Evolutionary conservation across 352 stramenopile genomes (phyloP).

Genomic region (Phytophthora citricola): DNA sequence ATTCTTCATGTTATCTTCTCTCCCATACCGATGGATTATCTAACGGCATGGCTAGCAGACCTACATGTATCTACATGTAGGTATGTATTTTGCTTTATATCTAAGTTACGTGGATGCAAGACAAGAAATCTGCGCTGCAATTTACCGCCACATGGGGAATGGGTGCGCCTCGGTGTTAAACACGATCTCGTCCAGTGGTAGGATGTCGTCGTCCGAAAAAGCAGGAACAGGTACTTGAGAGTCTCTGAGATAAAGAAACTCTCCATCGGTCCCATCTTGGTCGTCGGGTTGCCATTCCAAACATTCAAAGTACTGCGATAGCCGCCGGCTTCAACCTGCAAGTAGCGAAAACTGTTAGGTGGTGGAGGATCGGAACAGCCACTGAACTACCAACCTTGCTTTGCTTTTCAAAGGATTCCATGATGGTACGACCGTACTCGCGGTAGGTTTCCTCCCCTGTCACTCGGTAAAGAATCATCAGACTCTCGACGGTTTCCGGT

Average conservation of each 20-base stretch:
- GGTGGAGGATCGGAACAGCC: neutral
- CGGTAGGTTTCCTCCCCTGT: slow-evolving; percentile 85
- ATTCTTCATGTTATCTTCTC: neutral
- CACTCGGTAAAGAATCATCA: slow-evolving; percentile 91
- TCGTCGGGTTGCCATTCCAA: slow-evolving; percentile 31
- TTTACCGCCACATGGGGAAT: slow-evolving; percentile 50
- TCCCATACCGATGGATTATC: neutral
- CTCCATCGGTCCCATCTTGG: slow-evolving; percentile 66
- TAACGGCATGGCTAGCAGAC: neutral
- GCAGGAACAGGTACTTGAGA: slow-evolving; percentile 93
- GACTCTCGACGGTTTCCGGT: slow-evolving; percentile 89
- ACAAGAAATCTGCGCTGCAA: neutral
- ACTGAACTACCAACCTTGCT: slow-evolving; percentile 46
- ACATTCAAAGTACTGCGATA: slow-evolving; percentile 78
- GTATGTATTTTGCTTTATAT: slow-evolving; percentile 1
- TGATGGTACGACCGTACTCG: slow-evolving; percentile 81
- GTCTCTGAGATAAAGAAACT: slow-evolving; percentile 94
- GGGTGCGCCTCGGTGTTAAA: slow-evolving; percentile 90
- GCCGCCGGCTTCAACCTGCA: slow-evolving; percentile 53
- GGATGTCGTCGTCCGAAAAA: slow-evolving; percentile 76
- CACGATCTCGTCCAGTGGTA: slow-evolving; percentile 78
- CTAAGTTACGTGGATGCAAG: neutral
- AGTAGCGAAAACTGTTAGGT: neutral
- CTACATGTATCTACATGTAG: neutral
- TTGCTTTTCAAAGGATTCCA: slow-evolving; percentile 77